Evolutionary conservation across 805 yeast species (phyloP).

Genomic region (Kluyveromyces siamensis): DNA sequence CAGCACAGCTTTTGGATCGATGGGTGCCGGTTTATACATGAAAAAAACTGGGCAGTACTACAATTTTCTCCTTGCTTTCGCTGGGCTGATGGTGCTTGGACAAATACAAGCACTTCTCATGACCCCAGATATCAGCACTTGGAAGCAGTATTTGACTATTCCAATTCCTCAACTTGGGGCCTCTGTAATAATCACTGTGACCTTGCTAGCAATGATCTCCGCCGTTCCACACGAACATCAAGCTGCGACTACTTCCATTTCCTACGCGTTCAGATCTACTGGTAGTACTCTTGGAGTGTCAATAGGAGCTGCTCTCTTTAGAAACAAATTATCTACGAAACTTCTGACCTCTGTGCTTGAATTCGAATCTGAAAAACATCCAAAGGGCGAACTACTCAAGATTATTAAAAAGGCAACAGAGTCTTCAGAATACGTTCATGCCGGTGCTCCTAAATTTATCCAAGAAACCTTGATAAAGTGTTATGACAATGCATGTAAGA

Average conservation of each 20-base stretch:
- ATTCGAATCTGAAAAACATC: constrained; percentile 29
- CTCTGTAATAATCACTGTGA: constrained; percentile 53
- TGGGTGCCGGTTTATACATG: constrained; percentile 59
- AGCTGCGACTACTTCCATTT: constrained; percentile 83
- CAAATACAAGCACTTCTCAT: constrained; percentile 29
- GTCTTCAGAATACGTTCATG: constrained; percentile 44
- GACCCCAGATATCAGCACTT: constrained; percentile 26
- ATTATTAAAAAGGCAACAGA: constrained; percentile 47
- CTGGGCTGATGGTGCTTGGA: constrained; percentile 39
- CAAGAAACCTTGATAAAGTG: constrained; percentile 38
- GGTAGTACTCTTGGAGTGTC: constrained; percentile 83
- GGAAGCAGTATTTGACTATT: constrained; percentile 37
- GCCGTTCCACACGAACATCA: constrained; percentile 61
- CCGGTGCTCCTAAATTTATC: constrained; percentile 45
- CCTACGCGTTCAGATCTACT: constrained; percentile 78
- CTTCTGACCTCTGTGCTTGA: constrained; percentile 26
- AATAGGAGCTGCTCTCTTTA: constrained; percentile 55
- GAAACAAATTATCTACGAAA: constrained; percentile 30
- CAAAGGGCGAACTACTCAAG: constrained; percentile 29
- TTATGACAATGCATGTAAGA: constrained; percentile 44
- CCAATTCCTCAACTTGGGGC: constrained; percentile 47
- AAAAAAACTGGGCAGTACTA: constrained; percentile 53
- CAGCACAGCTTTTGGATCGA: constrained; percentile 48
- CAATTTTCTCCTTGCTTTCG: constrained; percentile 35
- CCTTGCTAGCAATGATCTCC: constrained; percentile 59